These are phyloP conservation scores for Datura wrightii DNA, from an alignment of 257 asterid genomes.

Conservation along the genomic window DNA sequence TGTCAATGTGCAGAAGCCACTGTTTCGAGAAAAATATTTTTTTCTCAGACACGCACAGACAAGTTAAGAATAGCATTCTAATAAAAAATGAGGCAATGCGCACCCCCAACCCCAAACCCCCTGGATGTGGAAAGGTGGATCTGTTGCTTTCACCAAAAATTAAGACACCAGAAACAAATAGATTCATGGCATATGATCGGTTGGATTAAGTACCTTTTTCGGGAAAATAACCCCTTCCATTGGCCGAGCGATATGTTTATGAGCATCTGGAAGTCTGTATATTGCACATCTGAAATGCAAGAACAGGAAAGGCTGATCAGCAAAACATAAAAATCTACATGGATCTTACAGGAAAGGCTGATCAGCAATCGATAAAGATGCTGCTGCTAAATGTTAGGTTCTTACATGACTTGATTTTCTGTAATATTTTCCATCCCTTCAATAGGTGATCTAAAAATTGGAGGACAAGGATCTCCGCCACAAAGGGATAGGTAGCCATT, in stretches of 20 bases:
- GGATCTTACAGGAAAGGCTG: background rate
- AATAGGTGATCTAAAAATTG: constrained; percentile 90
- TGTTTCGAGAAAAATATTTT: background rate
- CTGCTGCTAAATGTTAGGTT: background rate
- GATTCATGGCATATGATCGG: constrained; percentile 15
- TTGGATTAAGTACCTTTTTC: constrained; percentile 55
- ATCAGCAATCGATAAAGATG: background rate
- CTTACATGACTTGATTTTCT: constrained; percentile 98
- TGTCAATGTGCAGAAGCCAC: constrained; percentile 13
- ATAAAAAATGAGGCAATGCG: background rate
- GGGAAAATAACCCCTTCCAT: constrained; percentile 82
- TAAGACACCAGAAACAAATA: background rate
- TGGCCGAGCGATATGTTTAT: constrained; percentile 80
- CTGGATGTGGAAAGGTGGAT: background rate
- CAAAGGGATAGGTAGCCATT: constrained; percentile 92
- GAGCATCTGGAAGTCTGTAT: constrained; percentile 86
- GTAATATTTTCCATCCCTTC: constrained; percentile 80
- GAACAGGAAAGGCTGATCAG: constrained; percentile 4
- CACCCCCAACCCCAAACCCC: no score
- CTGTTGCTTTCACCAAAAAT: background rate
- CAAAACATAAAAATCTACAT: constrained; percentile 14
- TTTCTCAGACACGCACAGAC: background rate
- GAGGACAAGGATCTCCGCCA: constrained; percentile 93
- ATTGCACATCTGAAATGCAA: constrained; percentile 73
- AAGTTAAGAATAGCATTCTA: background rate